Base-by-base conservation (phyloP, 306 rosid species). In the Arachis hypogaea region DNA sequence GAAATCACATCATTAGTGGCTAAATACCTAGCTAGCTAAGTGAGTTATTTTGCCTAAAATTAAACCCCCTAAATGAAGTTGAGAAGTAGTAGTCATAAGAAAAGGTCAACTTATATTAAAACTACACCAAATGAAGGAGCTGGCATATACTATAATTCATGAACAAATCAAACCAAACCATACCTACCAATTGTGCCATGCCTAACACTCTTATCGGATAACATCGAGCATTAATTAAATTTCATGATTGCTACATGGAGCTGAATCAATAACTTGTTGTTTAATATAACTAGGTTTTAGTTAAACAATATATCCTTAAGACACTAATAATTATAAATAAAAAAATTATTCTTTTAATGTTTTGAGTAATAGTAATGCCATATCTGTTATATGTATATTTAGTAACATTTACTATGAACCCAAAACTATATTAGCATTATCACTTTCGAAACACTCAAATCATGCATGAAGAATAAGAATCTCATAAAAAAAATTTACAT, bases 111-210 rank as follows among this genome's bases (percentile, higher is more conserved):
- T 43, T 57, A 57, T 38, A 63, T 75, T 69, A 69, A 80, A 81
- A 42, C 2, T 65, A 75, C 66, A 70, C 70, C 81, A 69, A 69
- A 63, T 63, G 73, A 63, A 75, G 59, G 51, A 80, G 80, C 77
- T 80, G 84, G 74, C 84, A 65, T 63, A 10, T 29, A 76, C 46
- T 51, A 40, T 36, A 43, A 67, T 59, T 63, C 77, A 75, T 64
- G 74, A 68, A 69, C 79, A 60, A 76, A 73, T 68, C 80, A 33
- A 33, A 33, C 38, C 38, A 33, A 33, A 33, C 38, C 4, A 33
- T 33, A 80, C 77, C 84, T 63, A 80, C 80, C 80, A 64, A 75
- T 28, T 42, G 63, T 62, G 63, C 76, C 67, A 76, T 68, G 61
- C 54, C 68, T 40, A 62, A 28, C 63, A 72, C 55, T 42, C 29